Evolutionary conservation across 1,284 basidiomycete species (phyloP).

Genomic region (Ceratobasidium theobromae): DNA sequence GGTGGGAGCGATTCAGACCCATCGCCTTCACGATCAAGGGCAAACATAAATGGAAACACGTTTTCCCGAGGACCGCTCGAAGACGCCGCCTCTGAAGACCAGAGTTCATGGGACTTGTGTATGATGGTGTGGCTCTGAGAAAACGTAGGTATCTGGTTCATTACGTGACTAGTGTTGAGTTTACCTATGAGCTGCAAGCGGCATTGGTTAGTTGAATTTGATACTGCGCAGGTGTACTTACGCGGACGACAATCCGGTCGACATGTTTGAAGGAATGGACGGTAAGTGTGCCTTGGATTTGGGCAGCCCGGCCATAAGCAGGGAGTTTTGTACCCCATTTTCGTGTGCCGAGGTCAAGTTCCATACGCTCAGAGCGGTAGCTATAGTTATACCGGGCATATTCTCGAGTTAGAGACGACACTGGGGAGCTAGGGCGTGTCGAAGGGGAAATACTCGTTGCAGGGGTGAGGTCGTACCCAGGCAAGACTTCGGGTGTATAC

Average conservation of each 20-base stretch:
- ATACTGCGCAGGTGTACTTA: not conserved
- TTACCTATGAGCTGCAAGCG: conserved; percentile 21
- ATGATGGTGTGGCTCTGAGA: conserved; percentile 10
- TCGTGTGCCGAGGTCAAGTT: conserved; percentile 17
- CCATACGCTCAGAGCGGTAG: conserved; percentile 9
- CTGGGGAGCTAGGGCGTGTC: not conserved
- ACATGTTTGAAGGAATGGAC: conserved; percentile 24
- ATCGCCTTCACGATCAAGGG: not conserved
- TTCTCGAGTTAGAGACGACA: not conserved
- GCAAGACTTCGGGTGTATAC: conserved; percentile 27
- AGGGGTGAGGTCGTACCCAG: conserved; percentile 10
- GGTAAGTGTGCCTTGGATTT: not conserved
- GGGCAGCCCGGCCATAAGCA: not conserved
- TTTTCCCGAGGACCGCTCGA: not conserved
- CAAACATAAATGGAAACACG: not conserved
- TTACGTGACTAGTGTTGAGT: conserved; percentile 6
- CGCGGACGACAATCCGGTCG: conserved; percentile 22
- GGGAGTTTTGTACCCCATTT: conserved; percentile 22
- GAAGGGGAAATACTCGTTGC: not conserved
- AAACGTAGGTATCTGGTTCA: conserved; percentile 24
- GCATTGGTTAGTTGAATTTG: not conserved
- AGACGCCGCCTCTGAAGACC: not conserved
- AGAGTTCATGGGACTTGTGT: not conserved
- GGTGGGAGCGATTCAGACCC: not conserved
- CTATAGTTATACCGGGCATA: not conserved